A percentile compares a stretch with the other conserved stretches of the same genome.
phyloP scores from a whole-genome alignment of 805 yeast species.

The Kazachstania taianensis region DNA sequence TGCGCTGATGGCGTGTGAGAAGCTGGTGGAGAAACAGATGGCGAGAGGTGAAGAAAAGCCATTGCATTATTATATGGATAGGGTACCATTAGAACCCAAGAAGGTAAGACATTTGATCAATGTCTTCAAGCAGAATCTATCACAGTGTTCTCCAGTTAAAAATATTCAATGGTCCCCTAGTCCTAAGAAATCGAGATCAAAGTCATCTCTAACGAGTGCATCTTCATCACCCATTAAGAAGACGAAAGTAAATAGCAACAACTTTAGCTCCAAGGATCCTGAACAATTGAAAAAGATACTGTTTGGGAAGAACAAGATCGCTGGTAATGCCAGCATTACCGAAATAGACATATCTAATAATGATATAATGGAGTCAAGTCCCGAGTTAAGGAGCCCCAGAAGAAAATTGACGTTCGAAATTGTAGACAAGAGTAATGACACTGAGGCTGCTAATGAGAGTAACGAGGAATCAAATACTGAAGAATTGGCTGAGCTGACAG shows the following conservation, averaged over 20 bases:
- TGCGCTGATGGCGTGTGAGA: slow-evolving; percentile 50
- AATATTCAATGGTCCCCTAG: slow-evolving; percentile 25
- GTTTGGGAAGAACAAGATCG: slow-evolving; percentile 12
- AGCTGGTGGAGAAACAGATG: slow-evolving; percentile 32
- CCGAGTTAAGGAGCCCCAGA: slow-evolving; percentile 9
- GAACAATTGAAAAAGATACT: slow-evolving; percentile 19
- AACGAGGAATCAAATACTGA: background rate
- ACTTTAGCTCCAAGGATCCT: slow-evolving; percentile 24
- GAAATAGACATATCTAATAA: background rate
- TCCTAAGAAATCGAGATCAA: slow-evolving; percentile 16
- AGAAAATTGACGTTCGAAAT: slow-evolving; percentile 28
- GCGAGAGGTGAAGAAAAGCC: background rate
- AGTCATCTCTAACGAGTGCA: slow-evolving; percentile 9
- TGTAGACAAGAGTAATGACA: slow-evolving; percentile 12
- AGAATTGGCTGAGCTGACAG: background rate
- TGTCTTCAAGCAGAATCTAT: slow-evolving; percentile 36
- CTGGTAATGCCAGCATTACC: background rate
- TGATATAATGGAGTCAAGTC: slow-evolving; percentile 2
- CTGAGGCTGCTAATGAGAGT: background rate
- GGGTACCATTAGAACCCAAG: slow-evolving; percentile 48
- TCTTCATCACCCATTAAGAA: slow-evolving; percentile 7
- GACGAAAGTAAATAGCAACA: slow-evolving; percentile 13
- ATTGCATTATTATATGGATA: slow-evolving; percentile 38
- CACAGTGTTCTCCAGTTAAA: slow-evolving; percentile 27
- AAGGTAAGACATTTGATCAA: slow-evolving; percentile 34